Evolutionary conservation across 1,284 basidiomycete species (phyloP).

Genomic region (Apiotrichum akiyoshidainum): DNA sequence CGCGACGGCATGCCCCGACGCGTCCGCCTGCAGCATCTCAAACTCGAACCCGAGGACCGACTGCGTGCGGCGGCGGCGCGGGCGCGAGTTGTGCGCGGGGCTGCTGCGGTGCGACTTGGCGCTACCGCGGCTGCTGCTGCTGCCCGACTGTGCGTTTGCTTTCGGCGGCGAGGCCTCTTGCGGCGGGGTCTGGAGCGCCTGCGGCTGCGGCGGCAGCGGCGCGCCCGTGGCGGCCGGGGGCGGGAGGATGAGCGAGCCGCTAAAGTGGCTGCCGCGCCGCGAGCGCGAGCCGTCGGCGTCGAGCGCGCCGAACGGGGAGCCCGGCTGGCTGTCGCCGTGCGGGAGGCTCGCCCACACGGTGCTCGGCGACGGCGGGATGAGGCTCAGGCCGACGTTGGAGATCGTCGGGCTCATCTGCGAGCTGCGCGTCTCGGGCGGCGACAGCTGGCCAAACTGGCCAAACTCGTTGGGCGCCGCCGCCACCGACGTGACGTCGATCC

Average conservation of each 20-base stretch:
- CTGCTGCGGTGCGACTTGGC: neutral
- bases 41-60: neutral
- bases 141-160: too few relatives aligned
- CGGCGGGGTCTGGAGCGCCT: too few relatives aligned
- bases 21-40: neutral
- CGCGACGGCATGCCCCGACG: neutral
- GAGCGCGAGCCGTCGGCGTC: neutral
- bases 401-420: neutral
- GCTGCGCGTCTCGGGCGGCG: neutral
- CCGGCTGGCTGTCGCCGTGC: neutral
- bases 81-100: neutral
- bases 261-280: neutral
- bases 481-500: neutral
- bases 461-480: neutral
- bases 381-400: neutral
- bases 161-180: too few relatives aligned
- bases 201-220: too few relatives aligned
- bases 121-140: neutral
- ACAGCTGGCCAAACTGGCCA: neutral
- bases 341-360: neutral
- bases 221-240: neutral
- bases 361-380: neutral
- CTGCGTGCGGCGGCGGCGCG: neutral
- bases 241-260: neutral
- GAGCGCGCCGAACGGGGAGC: neutral